Base-by-base conservation (phyloP, 495 filamentous ascomycete species). In the Xylaria longipes region DNA sequence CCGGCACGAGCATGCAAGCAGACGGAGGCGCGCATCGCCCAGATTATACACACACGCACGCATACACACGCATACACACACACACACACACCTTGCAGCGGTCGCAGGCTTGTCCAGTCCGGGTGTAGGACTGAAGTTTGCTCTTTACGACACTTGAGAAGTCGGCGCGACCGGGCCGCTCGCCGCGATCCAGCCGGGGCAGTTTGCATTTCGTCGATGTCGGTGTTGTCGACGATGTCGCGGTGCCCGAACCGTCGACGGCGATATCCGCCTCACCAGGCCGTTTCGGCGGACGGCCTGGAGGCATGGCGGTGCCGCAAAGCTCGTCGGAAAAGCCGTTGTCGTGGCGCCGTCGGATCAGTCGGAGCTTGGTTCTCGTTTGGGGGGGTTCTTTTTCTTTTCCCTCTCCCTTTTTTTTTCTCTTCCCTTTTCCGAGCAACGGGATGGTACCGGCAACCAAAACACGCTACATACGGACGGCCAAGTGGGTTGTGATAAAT, bases 51-150 rank as follows among this genome's bases (percentile, higher is more conserved):
- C 39, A 45, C 27, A 14, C 52, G n/a, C 58, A 60, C 17, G 41
- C 52, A 33, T 29, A 64, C 5, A 46, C 52, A 58, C 27, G 48
- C 5, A 20, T 33, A 41, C 25, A 57, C 35, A 35, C 9, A 69
- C 27, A 39, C 48, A 68, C 37, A 80, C 87, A 70, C 82, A 94
- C 94, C 86, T 94, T 94, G 85, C 94, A 97, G 62, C 94, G 87
- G 77, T 97, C 94, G 85, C 94, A 97, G 5, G 94, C 94, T 79
- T 96, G 94, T 4, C 93, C 92, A 0, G 92, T 96, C 22, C 93
- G 86, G 25, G 87, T 89, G 63, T 90, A 90, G 25, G 85, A 86
- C 71, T 85, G 84, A 62, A 90, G 80, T 75, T 88, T 88, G 80
- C 87, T 89, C 82, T 88, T 89, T 45, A 93, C 89, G 58, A 87